These are phyloP conservation scores for Anacardium occidentale DNA, from an alignment of 345 rosid species.

Conservation along the genomic window DNA sequence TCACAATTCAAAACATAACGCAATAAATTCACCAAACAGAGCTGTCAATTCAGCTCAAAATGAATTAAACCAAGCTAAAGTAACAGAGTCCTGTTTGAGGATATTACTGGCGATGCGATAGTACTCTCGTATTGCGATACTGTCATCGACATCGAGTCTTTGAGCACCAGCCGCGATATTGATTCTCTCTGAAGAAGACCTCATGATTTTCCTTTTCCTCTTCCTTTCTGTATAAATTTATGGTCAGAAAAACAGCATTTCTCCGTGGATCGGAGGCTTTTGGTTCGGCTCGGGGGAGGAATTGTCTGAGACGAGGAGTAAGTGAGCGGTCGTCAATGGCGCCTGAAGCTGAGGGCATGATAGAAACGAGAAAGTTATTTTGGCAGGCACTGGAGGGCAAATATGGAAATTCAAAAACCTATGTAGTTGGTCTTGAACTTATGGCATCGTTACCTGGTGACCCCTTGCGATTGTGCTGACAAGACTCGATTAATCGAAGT, in stretches of 20 bases:
- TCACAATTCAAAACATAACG: slow-evolving; percentile 2
- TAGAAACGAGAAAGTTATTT: slow-evolving; percentile 25
- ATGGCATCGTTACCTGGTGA: too few species aligned
- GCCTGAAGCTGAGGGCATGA: not conserved
- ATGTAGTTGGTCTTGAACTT: too few species aligned
- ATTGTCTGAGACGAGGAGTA: slow-evolving; percentile 17
- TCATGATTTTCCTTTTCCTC: slow-evolving; percentile 44
- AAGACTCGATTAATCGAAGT: too few species aligned
- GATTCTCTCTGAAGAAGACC: slow-evolving; percentile 53
- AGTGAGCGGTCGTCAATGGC: slow-evolving; percentile 25
- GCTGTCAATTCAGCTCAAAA: not conserved
- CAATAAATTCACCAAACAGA: too few species aligned
- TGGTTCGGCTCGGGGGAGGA: slow-evolving; percentile 4
- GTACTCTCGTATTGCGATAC: slow-evolving; percentile 76
- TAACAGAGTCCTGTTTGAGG: slow-evolving; percentile 69
- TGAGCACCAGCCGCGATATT: slow-evolving; percentile 74
- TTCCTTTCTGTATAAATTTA: slow-evolving; percentile 13
- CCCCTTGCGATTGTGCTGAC: too few species aligned
- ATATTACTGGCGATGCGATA: slow-evolving; percentile 85
- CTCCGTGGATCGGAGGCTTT: slow-evolving; percentile 14
- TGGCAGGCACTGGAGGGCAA: slow-evolving; percentile 23
- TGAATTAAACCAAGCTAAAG: not conserved
- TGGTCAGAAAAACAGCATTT: slow-evolving; percentile 23
- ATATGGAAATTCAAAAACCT: slow-evolving; percentile 13
- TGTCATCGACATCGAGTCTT: slow-evolving; percentile 74